Evolutionary conservation across 345 rosid species (phyloP).

Genomic region (Eucalyptus grandis): DNA sequence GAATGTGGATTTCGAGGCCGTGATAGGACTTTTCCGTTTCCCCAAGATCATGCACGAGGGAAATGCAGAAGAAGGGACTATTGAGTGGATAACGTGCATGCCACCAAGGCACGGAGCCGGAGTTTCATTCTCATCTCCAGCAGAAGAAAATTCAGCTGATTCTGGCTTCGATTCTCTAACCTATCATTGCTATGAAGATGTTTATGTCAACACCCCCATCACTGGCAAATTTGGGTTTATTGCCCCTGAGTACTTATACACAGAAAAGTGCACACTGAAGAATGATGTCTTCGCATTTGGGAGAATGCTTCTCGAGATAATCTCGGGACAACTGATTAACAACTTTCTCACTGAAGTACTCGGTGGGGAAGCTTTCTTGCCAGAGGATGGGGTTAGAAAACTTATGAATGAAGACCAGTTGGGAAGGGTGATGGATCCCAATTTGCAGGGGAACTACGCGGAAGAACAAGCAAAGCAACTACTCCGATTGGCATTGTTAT

Average conservation of each 20-base stretch:
- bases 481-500: background rate
- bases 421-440: background rate
- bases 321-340: too few relatives aligned
- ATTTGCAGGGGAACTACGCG: background rate
- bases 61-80: background rate
- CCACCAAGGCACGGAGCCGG: background rate
- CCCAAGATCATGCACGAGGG: background rate
- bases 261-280: too few relatives aligned
- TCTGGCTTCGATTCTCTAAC: background rate
- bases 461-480: background rate
- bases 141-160: background rate
- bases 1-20: background rate
- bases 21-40: background rate
- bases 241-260: too few relatives aligned
- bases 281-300: too few relatives aligned
- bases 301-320: too few relatives aligned
- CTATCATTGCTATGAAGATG: background rate
- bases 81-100: background rate
- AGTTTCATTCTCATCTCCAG: background rate
- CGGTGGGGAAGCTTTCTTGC: too few relatives aligned
- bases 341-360: too few relatives aligned
- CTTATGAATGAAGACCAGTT: background rate
- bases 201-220: background rate
- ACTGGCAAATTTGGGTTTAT: background rate
- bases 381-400: background rate